Evolutionary conservation across 345 rosid genomes (phyloP), one percentile per base, ranked within the genome.

Genomic region (Citrus australasica): DNA sequence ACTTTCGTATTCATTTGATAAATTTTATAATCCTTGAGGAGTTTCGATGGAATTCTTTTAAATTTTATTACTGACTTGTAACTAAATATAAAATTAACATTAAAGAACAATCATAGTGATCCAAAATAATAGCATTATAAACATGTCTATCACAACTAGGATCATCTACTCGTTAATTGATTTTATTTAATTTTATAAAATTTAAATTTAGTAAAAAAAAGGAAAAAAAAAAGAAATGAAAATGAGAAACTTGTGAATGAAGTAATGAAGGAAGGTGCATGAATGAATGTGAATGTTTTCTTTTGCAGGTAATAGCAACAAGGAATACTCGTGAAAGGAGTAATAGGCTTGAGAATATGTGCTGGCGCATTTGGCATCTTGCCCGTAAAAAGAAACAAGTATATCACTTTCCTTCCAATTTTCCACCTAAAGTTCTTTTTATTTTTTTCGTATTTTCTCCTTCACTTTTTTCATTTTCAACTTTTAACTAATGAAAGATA

Each of bases 291-390:
- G 78, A 46, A 46, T 46, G 51, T 46, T 58, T 76, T 63, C 83
- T 73, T 69, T 78, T 69, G 84, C 90, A 92, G 98, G 97, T 90
- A 48, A 92, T 89, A 82, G 97, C 98, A 71, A 94, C 97, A 72
- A 93, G 98, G 89, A 94, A 92, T 81, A 87, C 94, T 73, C 97
- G 93, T 80, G 97, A 91, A 56, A 87, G 97, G 30, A 94, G 90
- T 69, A 94, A 92, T 84, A 87, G 97, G 84, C 94, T 92, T 38
- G 98, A 94, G 87, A 94, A 93, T 74, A 88, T 94, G 89, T 93
- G 97, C 90, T 94, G 98, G 98, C 89, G 97, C 9, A 93, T 94
- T 80, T 94, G 98, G 97, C 96, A 94, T 89, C 96, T 94, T 67
- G 95, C 97, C 71, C 97, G 97, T 69, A 90, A 85, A 77, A 93